These are phyloP conservation scores for Peribolospora baueri DNA, from an alignment of 768 basidiomycete species.

Conservation along the genomic window DNA sequence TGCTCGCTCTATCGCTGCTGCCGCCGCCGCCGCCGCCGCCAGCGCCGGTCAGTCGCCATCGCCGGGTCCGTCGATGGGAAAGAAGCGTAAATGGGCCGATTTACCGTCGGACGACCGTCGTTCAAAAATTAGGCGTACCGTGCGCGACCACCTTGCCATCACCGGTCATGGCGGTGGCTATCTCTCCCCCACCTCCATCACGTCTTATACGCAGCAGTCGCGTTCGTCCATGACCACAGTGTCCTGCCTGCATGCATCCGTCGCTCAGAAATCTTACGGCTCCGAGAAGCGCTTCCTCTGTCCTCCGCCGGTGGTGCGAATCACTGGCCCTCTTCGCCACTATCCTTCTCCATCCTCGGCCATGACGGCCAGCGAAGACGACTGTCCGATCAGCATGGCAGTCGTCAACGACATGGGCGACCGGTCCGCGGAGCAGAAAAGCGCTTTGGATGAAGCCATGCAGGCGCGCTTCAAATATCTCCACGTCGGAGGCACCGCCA, in stretches of 20 bases:
- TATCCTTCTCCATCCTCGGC: constrained; percentile 3
- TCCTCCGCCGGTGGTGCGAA: constrained; percentile 77
- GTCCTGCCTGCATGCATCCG: constrained; percentile 35
- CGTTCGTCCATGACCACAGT: no score
- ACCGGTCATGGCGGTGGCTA: no score
- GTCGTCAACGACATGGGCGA: constrained; percentile 43
- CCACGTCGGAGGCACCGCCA: constrained; percentile 55
- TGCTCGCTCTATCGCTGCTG: no score
- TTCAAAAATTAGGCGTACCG: no score
- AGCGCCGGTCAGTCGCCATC: no score
- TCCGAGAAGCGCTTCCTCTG: constrained; percentile 86
- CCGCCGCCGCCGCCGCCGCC: no score
- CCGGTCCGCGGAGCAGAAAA: constrained; percentile 59
- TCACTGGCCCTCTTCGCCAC: constrained; percentile 41
- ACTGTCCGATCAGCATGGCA: constrained; percentile 60
- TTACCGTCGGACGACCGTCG: no score
- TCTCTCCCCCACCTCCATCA: no score
- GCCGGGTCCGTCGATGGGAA: no score
- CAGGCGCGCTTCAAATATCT: constrained; percentile 74
- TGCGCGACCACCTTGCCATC: no score
- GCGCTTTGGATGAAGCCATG: constrained; percentile 58
- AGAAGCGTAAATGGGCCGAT: no score
- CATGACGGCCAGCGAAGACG: constrained; percentile 26
- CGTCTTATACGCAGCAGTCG: no score
- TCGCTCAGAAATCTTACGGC: constrained; percentile 88